These are phyloP conservation scores for Penicillium manginii DNA, from an alignment of 495 filamentous ascomycete species.

Conservation along the genomic window DNA sequence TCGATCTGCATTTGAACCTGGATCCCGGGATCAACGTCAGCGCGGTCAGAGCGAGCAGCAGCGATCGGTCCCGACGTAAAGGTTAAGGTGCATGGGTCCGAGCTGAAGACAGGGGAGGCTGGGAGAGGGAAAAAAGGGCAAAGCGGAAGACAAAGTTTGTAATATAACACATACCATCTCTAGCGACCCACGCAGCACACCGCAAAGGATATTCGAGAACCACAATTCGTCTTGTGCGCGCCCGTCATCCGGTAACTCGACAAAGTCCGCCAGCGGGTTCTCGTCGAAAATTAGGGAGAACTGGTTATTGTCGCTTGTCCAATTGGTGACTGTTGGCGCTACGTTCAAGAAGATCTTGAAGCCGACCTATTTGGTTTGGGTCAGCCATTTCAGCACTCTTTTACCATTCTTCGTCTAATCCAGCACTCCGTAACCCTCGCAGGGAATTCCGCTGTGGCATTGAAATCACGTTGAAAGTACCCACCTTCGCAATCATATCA, in stretches of 20 bases:
- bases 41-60: constrained; percentile 17
- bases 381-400: background rate
- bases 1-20: constrained; percentile 99
- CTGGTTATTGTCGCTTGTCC: constrained; percentile 93
- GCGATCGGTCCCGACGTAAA: constrained; percentile 21
- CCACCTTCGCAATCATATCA: constrained; percentile 93
- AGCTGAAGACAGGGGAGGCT: background rate
- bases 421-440: background rate
- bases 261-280: constrained; percentile 95
- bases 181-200: constrained; percentile 83
- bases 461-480: constrained; percentile 6
- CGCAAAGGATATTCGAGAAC: constrained; percentile 97
- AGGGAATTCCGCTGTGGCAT: too few relatives aligned
- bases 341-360: constrained; percentile 99
- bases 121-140: background rate
- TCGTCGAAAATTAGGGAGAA: constrained; percentile 97
- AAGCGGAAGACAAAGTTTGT: constrained; percentile 22
- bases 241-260: constrained; percentile 95
- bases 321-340: constrained; percentile 92
- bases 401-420: too few relatives aligned
- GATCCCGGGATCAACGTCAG: constrained; percentile 6
- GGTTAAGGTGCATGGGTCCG: background rate
- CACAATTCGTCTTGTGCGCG: constrained; percentile 95
- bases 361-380: constrained; percentile 67
- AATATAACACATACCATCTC: constrained; percentile 72